A percentile compares a stretch with the other conserved stretches of the same genome.
These are phyloP conservation scores for Sambucus nigra DNA, from an alignment of 129 eudicot genomes.

Conservation along the genomic window DNA sequence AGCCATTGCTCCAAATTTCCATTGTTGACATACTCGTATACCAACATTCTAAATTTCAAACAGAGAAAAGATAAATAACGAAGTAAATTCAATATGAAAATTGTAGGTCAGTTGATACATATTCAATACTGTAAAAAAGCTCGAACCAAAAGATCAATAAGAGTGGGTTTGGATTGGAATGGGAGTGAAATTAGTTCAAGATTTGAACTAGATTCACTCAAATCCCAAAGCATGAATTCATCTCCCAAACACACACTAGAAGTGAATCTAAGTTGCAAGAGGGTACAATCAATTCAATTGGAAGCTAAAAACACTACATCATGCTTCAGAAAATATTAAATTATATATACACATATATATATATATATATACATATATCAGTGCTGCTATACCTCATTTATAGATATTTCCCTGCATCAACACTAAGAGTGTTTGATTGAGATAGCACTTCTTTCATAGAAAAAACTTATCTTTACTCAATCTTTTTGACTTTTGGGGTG, in stretches of 20 bases:
- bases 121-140: background rate
- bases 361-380: too few species aligned
- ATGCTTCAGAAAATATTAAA: too few species aligned
- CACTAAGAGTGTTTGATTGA: too few species aligned
- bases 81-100: background rate
- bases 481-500: too few species aligned
- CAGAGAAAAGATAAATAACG: background rate
- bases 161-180: background rate
- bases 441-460: too few species aligned
- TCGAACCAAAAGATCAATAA: background rate
- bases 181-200: background rate
- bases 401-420: too few species aligned
- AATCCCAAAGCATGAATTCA: background rate
- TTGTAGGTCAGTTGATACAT: background rate
- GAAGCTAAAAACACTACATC: too few species aligned
- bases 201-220: background rate
- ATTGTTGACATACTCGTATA: slow-evolving; percentile 24
- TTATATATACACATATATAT: too few species aligned
- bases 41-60: slow-evolving; percentile 12
- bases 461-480: too few species aligned
- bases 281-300: too few species aligned
- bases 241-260: background rate
- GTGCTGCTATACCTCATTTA: too few species aligned
- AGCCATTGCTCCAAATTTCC: slow-evolving; percentile 27
- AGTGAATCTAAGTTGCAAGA: too few species aligned